Conservation (phyloP, 202 grass and related monocot species). For the Dendrocalamus latiflorus region DNA sequence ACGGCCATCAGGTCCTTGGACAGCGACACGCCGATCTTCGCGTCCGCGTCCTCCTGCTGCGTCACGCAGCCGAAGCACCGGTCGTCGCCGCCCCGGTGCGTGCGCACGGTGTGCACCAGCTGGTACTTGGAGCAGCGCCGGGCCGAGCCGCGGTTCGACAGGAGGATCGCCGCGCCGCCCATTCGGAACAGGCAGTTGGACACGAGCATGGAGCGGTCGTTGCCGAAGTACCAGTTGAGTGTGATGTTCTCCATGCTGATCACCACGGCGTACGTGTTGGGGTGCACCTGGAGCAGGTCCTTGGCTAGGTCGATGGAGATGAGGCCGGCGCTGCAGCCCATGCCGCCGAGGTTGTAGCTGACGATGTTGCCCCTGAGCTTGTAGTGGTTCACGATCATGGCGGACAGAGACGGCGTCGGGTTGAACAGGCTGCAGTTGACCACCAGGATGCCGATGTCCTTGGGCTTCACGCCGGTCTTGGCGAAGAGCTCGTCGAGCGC, state of each 20-base stretch:
- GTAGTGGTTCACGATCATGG: constrained; percentile 69
- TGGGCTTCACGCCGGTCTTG: constrained; percentile 52
- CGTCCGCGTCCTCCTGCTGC: constrained; percentile 41
- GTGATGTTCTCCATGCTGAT: constrained; percentile 72
- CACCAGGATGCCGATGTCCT: constrained; percentile 67
- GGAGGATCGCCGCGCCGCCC: constrained; percentile 51
- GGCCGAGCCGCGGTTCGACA: constrained; percentile 47
- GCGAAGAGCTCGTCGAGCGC: constrained; percentile 59
- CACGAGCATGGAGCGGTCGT: constrained; percentile 66
- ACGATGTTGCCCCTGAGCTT: constrained; percentile 50
- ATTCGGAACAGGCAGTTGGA: constrained; percentile 82
- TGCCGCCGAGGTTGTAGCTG: constrained; percentile 69
- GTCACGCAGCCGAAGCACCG: constrained; percentile 42
- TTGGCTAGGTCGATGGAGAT: constrained; percentile 66
- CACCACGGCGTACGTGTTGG: constrained; percentile 47
- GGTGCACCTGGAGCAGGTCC: constrained; percentile 57
- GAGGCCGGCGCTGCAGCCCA: constrained; percentile 77
- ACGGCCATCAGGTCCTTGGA: constrained; percentile 71
- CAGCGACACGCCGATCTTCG: constrained; percentile 23
- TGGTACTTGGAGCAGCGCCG: constrained; percentile 56
- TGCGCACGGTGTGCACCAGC: constrained; percentile 71
- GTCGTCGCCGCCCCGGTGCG: constrained; percentile 63
- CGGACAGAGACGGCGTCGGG: constrained; percentile 64
- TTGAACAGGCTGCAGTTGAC: constrained; percentile 88
- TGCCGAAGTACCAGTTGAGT: constrained; percentile 72